phyloP scores from a whole-genome alignment of 148 eudicot genomes.

The Diospyros lotus region DNA sequence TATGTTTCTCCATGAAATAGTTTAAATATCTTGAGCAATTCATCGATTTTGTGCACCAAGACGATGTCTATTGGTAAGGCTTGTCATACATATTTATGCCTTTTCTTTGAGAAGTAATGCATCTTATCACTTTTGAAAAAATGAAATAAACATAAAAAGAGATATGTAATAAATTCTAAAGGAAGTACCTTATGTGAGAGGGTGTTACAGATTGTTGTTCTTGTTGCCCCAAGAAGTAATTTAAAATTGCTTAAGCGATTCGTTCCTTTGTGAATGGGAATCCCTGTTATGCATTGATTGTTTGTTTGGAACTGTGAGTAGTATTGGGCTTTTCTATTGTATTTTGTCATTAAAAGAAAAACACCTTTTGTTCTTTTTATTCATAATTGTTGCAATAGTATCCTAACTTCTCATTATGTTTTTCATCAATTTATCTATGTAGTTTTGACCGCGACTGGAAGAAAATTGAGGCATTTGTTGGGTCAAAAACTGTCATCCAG shows the following conservation, averaged over 20 bases:
- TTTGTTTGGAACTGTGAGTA: not conserved
- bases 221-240: not conserved
- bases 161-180: not conserved
- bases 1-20: too few relatives aligned
- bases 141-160: too few relatives aligned
- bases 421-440: constrained; percentile 15
- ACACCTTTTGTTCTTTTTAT: not conserved
- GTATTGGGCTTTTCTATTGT: not conserved
- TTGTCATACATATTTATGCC: too few relatives aligned
- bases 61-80: not conserved
- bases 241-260: not conserved
- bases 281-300: not conserved
- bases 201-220: not conserved
- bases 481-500: constrained; percentile 95
- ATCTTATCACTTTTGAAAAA: too few relatives aligned
- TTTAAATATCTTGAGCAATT: too few relatives aligned
- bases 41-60: not conserved
- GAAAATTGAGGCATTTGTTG: constrained; percentile 91
- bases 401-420: not conserved
- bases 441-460: constrained; percentile 99
- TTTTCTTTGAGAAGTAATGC: too few relatives aligned
- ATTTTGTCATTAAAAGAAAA: not conserved
- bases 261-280: not conserved
- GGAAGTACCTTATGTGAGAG: not conserved
- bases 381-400: not conserved